Evolutionary conservation across 106 monocot genomes (phyloP).

Genomic region (Posidonia australis): DNA sequence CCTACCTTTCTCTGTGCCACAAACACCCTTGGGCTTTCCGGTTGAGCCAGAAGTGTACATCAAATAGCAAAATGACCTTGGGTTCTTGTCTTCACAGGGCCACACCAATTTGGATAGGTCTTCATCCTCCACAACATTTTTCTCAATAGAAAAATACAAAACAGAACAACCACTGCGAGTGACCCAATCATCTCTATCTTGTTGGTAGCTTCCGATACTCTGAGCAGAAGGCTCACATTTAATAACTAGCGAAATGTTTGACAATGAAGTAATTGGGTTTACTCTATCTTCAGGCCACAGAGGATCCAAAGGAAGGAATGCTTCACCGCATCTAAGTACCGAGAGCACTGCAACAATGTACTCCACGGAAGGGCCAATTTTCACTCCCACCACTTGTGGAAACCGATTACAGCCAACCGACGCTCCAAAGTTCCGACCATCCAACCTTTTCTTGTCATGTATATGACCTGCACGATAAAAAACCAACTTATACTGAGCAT

Average conservation of each 20-base stretch:
- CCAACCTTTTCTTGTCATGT: not conserved
- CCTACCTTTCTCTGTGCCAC: conserved; percentile 84
- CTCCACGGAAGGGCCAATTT: conserved; percentile 68
- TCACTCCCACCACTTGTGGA: conserved; percentile 60
- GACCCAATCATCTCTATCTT: conserved; percentile 17
- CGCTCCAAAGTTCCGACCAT: not conserved
- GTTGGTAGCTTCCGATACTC: not conserved
- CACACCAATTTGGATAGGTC: conserved; percentile 32
- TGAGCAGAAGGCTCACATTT: not conserved
- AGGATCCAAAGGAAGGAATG: conserved; percentile 87
- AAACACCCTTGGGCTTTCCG: conserved; percentile 86
- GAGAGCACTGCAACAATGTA: conserved; percentile 70
- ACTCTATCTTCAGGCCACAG: conserved; percentile 73
- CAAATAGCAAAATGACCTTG: conserved; percentile 75
- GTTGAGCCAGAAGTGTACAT: conserved; percentile 97
- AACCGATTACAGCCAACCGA: not conserved
- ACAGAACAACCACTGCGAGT: conserved; percentile 23
- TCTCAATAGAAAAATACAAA: conserved; percentile 37
- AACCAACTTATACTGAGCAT: not conserved
- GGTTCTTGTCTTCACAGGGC: conserved; percentile 50
- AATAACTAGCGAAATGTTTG: conserved; percentile 29
- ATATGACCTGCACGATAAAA: not conserved
- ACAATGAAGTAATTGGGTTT: conserved; percentile 36
- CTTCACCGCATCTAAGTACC: conserved; percentile 65
- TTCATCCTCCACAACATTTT: conserved; percentile 5